Conservation (phyloP, 2,329 filamentous ascomycete species). For the Fusarium sp. region DNA sequence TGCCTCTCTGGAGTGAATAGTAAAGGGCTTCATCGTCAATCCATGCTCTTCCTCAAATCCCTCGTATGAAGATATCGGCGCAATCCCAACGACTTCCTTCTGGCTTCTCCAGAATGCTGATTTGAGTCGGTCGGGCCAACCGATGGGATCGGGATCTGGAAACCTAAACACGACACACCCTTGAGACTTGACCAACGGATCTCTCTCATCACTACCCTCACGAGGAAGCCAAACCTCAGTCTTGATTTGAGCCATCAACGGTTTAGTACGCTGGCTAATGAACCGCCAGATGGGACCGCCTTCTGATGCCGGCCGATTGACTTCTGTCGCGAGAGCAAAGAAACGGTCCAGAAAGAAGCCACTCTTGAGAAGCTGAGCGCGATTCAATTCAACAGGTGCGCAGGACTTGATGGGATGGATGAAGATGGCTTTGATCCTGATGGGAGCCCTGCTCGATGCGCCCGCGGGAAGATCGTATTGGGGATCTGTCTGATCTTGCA, state of each 20-base stretch:
- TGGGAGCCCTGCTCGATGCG: neutral
- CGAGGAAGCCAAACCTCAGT: constrained; percentile 27
- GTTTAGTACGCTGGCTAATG: constrained; percentile 46
- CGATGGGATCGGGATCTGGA: constrained; percentile 3
- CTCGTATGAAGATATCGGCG: neutral
- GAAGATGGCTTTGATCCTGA: constrained; percentile 45
- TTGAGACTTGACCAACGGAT: neutral
- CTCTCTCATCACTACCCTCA: neutral
- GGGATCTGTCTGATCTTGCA: constrained; percentile 43
- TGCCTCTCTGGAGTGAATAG: constrained; percentile 27
- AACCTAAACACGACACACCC: constrained; percentile 25
- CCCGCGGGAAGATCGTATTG: constrained; percentile 25
- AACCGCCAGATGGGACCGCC: constrained; percentile 38
- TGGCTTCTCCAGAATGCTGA: fast-evolving
- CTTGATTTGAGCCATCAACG: constrained; percentile 34
- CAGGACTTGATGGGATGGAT: constrained; percentile 49
- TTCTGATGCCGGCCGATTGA: constrained; percentile 37
- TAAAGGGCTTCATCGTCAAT: constrained; percentile 11
- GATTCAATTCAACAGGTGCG: constrained; percentile 42
- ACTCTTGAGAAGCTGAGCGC: constrained; percentile 42
- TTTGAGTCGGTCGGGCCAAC: neutral
- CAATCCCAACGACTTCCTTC: neutral
- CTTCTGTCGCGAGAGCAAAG: constrained; percentile 48
- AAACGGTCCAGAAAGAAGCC: constrained; percentile 45
- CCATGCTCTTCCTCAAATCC: neutral